These are phyloP conservation scores for Dictyostelium brefeldianum DNA, from an alignment of 78 protist species.

Conservation along the genomic window DNA sequence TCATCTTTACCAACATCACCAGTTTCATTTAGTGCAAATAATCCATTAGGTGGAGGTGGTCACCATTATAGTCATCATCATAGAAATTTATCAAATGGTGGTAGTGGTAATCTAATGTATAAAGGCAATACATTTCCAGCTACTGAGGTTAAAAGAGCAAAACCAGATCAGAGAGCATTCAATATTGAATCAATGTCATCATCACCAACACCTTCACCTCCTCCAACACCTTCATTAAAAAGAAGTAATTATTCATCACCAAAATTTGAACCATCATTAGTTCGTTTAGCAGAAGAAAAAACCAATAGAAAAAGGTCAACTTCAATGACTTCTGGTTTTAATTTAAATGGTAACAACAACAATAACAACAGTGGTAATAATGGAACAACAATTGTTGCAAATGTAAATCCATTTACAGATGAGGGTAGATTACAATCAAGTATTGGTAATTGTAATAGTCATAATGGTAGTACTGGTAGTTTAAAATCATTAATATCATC, in stretches of 20 bases:
- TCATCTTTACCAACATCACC: constrained; percentile 76
- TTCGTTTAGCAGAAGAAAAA: neutral
- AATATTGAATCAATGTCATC: neutral
- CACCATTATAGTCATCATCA: neutral
- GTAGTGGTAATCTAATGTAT: neutral
- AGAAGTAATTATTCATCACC: constrained; percentile 10
- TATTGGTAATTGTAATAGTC: neutral
- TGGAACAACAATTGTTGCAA: neutral
- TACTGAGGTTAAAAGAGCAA: constrained; percentile 12
- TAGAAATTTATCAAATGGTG: neutral
- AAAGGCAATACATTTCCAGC: constrained; percentile 30
- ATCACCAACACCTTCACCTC: constrained; percentile 80
- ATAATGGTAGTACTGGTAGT: neutral
- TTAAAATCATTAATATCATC: neutral
- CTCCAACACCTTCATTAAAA: constrained; percentile 64
- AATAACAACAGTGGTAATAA: neutral
- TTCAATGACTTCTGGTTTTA: constrained; percentile 31
- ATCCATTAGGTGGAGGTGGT: too few relatives aligned
- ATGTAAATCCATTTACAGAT: constrained; percentile 67
- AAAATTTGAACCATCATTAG: constrained; percentile 1
- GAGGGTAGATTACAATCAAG: constrained; percentile 21
- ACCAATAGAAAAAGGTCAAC: constrained; percentile 55
- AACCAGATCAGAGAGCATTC: constrained; percentile 78
- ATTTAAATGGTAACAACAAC: neutral
- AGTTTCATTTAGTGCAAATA: constrained; percentile 22